Percentiles rank a stretch among this genome's conserved stretches.
Evolutionary conservation across 2,329 filamentous ascomycete species (phyloP).

Genomic region (Neophaeococcomyces aloes): DNA sequence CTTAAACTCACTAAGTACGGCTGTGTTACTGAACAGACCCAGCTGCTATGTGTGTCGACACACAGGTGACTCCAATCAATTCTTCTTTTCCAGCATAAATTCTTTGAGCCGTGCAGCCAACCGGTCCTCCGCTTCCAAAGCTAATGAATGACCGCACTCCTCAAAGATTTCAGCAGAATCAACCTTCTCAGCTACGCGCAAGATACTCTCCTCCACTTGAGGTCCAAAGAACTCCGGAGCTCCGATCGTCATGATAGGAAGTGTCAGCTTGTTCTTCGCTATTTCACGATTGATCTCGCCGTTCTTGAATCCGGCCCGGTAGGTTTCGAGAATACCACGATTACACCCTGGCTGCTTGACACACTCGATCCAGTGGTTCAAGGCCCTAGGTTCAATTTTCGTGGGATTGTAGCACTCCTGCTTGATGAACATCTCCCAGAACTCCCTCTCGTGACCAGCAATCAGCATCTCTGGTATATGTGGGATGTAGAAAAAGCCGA

Average conservation of each 20-base stretch:
- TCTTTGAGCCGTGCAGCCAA: background rate
- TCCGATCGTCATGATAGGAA: constrained; percentile 9
- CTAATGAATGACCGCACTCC: constrained; percentile 8
- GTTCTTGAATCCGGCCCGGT: constrained; percentile 42
- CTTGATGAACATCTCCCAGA: constrained; percentile 37
- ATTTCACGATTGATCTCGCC: constrained; percentile 31
- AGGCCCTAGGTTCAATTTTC: constrained; percentile 28
- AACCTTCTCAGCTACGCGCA: constrained; percentile 4
- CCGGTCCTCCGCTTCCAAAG: constrained; percentile 7
- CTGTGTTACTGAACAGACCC: too few relatives aligned
- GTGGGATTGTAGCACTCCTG: constrained; percentile 25
- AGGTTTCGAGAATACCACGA: constrained; percentile 46
- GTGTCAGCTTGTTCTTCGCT: constrained; percentile 33
- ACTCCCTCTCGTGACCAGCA: constrained; percentile 28
- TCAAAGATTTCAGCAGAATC: constrained; percentile 7
- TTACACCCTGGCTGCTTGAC: constrained; percentile 35
- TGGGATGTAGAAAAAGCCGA: constrained; percentile 50
- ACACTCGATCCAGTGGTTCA: constrained; percentile 34
- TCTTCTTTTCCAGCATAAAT: constrained; percentile 10
- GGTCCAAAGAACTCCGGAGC: constrained; percentile 10
- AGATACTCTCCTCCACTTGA: constrained; percentile 6
- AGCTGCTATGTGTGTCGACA: too few relatives aligned
- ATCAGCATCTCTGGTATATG: constrained; percentile 42
- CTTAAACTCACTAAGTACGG: too few relatives aligned
- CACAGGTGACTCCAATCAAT: too few relatives aligned